Percentiles rank a stretch among this genome's conserved stretches.
Conservation (phyloP, 1,284 basidiomycete genomes). For the Schizophyllum commune region DNA sequence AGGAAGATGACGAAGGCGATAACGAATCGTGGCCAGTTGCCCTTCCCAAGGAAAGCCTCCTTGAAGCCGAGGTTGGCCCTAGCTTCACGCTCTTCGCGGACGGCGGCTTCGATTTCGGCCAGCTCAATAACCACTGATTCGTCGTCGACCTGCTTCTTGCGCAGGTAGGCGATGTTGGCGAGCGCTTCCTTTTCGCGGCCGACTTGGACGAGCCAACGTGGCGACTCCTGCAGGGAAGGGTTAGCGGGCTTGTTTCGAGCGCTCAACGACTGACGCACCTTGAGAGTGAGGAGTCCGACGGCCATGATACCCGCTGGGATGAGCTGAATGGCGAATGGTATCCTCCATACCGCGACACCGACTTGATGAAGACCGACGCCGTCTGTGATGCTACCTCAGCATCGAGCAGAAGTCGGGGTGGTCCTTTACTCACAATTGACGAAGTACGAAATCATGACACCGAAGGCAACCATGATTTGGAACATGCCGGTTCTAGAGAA, state of each 20-base stretch:
- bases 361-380: conserved; percentile 50
- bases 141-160: conserved; percentile 40
- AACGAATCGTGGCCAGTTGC: conserved; percentile 64
- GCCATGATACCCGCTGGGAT: conserved; percentile 75
- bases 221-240: conserved; percentile 47
- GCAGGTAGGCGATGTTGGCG: conserved; percentile 47
- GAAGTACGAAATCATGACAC: conserved; percentile 75
- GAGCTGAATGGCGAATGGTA: conserved; percentile 71
- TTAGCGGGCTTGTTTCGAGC: background rate
- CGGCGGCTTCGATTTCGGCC: conserved; percentile 62
- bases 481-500: conserved; percentile 50
- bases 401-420: background rate
- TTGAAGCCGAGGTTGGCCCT: conserved; percentile 48
- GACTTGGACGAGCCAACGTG: conserved; percentile 55
- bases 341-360: conserved; percentile 54
- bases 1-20: conserved; percentile 66
- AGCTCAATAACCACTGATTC: conserved; percentile 45
- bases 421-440: conserved; percentile 49
- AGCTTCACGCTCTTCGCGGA: conserved; percentile 53
- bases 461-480: conserved; percentile 57
- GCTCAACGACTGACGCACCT: conserved; percentile 21
- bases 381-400: conserved; percentile 26
- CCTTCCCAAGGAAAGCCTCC: conserved; percentile 69
- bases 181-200: conserved; percentile 43
- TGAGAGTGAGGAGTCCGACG: conserved; percentile 64